Conservation (phyloP, 257 asterid genomes). For the Ilex asprella region DNA sequence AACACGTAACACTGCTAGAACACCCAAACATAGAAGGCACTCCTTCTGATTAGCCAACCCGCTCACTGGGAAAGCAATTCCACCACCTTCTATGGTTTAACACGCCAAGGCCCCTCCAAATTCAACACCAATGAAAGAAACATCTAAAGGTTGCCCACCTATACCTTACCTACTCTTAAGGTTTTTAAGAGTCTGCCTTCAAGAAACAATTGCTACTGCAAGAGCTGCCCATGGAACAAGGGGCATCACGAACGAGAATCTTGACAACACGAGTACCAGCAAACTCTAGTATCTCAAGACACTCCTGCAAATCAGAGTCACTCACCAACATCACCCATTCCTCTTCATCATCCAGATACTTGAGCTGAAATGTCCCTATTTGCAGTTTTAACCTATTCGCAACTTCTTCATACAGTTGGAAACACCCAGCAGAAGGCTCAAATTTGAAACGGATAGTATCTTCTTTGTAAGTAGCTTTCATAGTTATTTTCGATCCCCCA, state of each 20-base stretch:
- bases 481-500: constrained; percentile 37
- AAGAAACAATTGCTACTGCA: constrained; percentile 64
- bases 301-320: constrained; percentile 77
- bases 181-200: constrained; percentile 28
- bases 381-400: constrained; percentile 65
- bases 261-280: constrained; percentile 46
- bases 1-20: too few relatives aligned
- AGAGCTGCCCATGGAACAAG: constrained; percentile 59
- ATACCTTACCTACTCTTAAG: too few relatives aligned
- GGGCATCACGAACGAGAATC: constrained; percentile 56
- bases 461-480: constrained; percentile 67
- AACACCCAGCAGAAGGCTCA: constrained; percentile 43
- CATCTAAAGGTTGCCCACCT: too few relatives aligned
- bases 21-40: too few relatives aligned
- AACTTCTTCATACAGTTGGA: constrained; percentile 58
- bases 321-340: constrained; percentile 95
- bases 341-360: constrained; percentile 81
- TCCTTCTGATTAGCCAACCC: too few relatives aligned
- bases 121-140: too few relatives aligned
- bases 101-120: too few relatives aligned
- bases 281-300: constrained; percentile 54
- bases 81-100: too few relatives aligned
- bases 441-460: constrained; percentile 68
- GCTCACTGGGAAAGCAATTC: too few relatives aligned
- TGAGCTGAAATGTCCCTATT: constrained; percentile 64